Percentiles rank a stretch among this genome's conserved stretches.
Evolutionary conservation across 176 grass and related monocot species (phyloP).

Genomic region (Carex scoparia): DNA sequence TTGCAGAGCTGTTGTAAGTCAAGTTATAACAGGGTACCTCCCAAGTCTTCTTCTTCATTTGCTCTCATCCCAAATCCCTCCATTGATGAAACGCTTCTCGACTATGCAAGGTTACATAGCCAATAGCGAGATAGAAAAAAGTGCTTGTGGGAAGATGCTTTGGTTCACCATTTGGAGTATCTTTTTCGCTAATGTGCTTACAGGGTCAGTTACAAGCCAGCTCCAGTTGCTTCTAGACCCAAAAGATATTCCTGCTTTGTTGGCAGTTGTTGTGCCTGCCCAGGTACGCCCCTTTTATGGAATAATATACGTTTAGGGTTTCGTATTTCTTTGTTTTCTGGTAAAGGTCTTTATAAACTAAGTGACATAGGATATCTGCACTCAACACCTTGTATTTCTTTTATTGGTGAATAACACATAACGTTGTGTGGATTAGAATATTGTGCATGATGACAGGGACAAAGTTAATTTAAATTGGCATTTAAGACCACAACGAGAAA

Average conservation of each 20-base stretch:
- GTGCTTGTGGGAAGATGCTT: conserved; percentile 95
- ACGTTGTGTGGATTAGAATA: not conserved
- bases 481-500: too few species aligned
- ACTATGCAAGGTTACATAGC: conserved; percentile 90
- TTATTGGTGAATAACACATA: not conserved
- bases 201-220: conserved; percentile 48
- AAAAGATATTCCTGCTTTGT: conserved; percentile 64
- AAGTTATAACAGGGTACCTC: conserved; percentile 93
- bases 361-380: not conserved
- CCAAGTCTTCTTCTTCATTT: conserved; percentile 82
- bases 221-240: conserved; percentile 56
- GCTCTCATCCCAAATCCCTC: conserved; percentile 68
- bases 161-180: conserved; percentile 84
- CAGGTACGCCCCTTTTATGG: conserved; percentile 38
- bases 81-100: conserved; percentile 84
- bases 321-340: not conserved
- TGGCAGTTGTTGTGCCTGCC: conserved; percentile 80
- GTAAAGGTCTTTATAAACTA: not conserved
- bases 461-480: too few species aligned
- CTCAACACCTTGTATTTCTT: not conserved
- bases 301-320: not conserved
- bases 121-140: conserved; percentile 76
- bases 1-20: conserved; percentile 84
- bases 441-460: not conserved
- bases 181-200: conserved; percentile 92